These are phyloP conservation scores for Plectosphaerella plurivora DNA, from an alignment of 2,329 filamentous ascomycete species.

Conservation along the genomic window DNA sequence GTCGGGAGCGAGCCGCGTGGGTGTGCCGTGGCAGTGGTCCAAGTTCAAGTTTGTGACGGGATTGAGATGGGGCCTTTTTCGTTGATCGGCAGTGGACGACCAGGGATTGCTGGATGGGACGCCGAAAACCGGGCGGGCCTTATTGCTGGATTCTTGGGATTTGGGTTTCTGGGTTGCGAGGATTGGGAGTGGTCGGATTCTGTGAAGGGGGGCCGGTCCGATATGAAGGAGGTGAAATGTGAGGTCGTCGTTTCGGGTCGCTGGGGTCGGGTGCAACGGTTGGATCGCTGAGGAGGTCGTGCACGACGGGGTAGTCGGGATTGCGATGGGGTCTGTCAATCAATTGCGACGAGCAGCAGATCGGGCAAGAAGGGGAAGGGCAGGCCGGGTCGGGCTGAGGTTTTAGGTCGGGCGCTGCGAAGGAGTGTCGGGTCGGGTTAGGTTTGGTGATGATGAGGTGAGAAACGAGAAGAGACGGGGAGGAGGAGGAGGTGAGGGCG, in stretches of 20 bases:
- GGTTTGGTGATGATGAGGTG: too few species aligned
- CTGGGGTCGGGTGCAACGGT: background rate
- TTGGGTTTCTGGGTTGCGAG: background rate
- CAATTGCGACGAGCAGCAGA: background rate
- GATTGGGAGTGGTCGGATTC: background rate
- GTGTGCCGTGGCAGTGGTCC: background rate
- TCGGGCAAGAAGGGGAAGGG: background rate
- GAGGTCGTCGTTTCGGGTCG: background rate
- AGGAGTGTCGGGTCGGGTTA: too few species aligned
- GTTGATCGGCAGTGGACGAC: background rate
- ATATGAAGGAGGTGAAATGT: conserved; percentile 1
- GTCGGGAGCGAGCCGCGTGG: background rate
- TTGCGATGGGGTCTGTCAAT: background rate
- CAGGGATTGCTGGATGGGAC: background rate
- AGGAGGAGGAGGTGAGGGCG: too few species aligned
- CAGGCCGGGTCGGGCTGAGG: too few species aligned
- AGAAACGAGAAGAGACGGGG: too few species aligned
- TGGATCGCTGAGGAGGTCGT: background rate
- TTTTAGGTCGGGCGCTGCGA: too few species aligned
- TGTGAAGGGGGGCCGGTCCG: background rate
- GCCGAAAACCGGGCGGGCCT: background rate
- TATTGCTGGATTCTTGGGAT: background rate
- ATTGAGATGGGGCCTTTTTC: background rate
- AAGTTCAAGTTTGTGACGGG: background rate
- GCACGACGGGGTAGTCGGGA: background rate